phyloP scores from a whole-genome alignment of 345 rosid species.

The Durio zibethinus region DNA sequence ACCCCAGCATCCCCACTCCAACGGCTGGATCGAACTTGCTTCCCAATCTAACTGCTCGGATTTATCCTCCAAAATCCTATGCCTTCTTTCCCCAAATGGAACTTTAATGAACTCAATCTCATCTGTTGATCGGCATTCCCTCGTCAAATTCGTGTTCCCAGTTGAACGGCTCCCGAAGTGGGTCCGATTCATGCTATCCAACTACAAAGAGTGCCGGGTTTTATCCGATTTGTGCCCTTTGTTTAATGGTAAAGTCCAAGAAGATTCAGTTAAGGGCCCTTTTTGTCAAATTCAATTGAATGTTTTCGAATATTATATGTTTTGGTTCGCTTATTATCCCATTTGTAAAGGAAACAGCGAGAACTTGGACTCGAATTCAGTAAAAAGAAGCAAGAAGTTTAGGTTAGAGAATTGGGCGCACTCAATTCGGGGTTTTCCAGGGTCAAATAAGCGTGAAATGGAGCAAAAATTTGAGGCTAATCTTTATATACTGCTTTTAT shows the following conservation, averaged over 20 bases:
- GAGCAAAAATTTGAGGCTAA: conserved; percentile 56
- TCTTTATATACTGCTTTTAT: conserved; percentile 58
- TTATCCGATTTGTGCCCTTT: conserved; percentile 55
- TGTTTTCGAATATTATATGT: conserved; percentile 81
- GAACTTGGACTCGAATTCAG: conserved; percentile 27
- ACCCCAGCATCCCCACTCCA: conserved; percentile 16
- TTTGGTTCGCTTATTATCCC: conserved; percentile 93
- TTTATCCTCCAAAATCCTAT: conserved; percentile 49
- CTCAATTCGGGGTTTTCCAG: conserved; percentile 53
- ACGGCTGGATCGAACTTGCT: conserved; percentile 66
- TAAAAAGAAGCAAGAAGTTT: conserved; percentile 44
- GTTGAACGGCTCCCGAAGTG: conserved; percentile 75
- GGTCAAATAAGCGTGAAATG: conserved; percentile 44
- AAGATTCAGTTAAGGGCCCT: conserved; percentile 52
- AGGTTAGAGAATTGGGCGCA: conserved; percentile 67
- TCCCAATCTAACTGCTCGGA: conserved; percentile 38
- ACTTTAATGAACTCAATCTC: conserved; percentile 53
- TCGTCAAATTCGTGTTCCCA: conserved; percentile 81
- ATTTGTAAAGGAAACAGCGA: conserved; percentile 64
- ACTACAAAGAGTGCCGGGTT: conserved; percentile 41
- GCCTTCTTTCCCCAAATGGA: conserved; percentile 59
- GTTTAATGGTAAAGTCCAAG: conserved; percentile 57
- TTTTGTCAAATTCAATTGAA: conserved; percentile 57
- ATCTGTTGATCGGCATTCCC: conserved; percentile 66
- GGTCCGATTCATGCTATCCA: conserved; percentile 54